These are phyloP conservation scores for Colletotrichum sojae DNA, from an alignment of 2,329 filamentous ascomycete species.

Conservation along the genomic window DNA sequence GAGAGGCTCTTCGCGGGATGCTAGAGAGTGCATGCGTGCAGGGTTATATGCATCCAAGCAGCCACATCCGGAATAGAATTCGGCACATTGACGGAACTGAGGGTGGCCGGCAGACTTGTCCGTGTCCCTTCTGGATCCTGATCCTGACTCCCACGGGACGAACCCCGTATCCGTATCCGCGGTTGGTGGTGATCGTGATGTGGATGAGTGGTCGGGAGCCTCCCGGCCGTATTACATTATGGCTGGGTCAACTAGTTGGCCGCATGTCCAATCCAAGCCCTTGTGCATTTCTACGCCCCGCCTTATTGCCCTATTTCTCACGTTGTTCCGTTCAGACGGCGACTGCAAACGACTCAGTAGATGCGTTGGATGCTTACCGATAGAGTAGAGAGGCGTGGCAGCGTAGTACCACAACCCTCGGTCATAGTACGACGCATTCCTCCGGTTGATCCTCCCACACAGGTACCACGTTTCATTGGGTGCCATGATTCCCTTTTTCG, in stretches of 20 bases:
- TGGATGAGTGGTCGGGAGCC: neutral
- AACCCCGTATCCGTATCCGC: conserved; percentile 39
- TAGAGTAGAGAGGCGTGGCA: too few relatives aligned
- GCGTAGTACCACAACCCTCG: neutral
- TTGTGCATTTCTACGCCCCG: too few relatives aligned
- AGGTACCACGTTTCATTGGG: conserved; percentile 11
- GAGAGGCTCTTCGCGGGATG: neutral
- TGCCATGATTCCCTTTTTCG: neutral
- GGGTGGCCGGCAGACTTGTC: conserved; percentile 22
- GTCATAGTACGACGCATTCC: neutral
- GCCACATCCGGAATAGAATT: neutral
- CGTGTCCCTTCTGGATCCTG: neutral
- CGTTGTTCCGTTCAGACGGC: conserved; percentile 5
- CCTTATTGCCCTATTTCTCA: neutral
- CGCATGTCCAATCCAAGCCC: neutral
- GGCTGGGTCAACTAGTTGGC: too few relatives aligned
- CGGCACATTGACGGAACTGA: neutral
- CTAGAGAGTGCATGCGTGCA: neutral
- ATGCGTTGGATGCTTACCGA: neutral
- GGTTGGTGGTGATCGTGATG: conserved; percentile 2
- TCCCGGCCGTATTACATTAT: too few relatives aligned
- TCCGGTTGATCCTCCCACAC: neutral
- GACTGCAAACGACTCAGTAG: conserved; percentile 8
- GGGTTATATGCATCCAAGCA: neutral
- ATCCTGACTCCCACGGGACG: conserved; percentile 24